Percentiles rank a stretch among this genome's conserved stretches.
Evolutionary conservation across 306 rosid species (phyloP).

Genomic region (Castanea sativa): DNA sequence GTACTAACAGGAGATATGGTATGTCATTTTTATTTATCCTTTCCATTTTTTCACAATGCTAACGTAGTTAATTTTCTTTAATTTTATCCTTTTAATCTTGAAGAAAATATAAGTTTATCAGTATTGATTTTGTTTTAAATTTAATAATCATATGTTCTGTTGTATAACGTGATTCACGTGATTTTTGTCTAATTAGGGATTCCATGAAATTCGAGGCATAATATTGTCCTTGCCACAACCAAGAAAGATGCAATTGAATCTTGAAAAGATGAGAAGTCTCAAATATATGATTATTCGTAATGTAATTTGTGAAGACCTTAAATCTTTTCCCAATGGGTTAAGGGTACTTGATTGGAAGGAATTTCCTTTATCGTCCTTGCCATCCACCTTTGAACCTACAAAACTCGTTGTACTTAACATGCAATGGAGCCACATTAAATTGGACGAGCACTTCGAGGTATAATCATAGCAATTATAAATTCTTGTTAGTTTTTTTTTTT

Average conservation of each 20-base stretch:
- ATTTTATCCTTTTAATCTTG: no score
- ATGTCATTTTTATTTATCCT: neutral
- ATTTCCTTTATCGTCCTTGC: conserved; percentile 29
- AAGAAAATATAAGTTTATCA: no score
- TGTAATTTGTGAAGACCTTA: conserved; percentile 19
- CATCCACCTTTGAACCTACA: conserved; percentile 26
- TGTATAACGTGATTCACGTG: no score
- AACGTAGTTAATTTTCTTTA: neutral
- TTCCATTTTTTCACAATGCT: neutral
- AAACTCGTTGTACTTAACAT: conserved; percentile 32
- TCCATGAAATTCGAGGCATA: conserved; percentile 24
- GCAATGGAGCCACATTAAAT: conserved; percentile 25
- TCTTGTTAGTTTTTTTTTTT: neutral
- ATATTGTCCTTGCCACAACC: conserved; percentile 7
- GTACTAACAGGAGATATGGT: conserved; percentile 11
- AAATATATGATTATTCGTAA: conserved; percentile 24
- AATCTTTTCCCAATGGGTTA: conserved; percentile 31
- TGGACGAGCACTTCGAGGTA: conserved; percentile 20
- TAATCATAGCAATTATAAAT: neutral
- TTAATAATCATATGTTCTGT: no score
- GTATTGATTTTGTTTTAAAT: no score
- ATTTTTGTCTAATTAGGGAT: no score
- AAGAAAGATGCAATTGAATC: conserved; percentile 9
- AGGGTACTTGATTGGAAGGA: conserved; percentile 38
- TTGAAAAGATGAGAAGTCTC: conserved; percentile 24